Evolutionary conservation across 768 basidiomycete genomes (phyloP).

Genomic region (Tulasnella sp.): DNA sequence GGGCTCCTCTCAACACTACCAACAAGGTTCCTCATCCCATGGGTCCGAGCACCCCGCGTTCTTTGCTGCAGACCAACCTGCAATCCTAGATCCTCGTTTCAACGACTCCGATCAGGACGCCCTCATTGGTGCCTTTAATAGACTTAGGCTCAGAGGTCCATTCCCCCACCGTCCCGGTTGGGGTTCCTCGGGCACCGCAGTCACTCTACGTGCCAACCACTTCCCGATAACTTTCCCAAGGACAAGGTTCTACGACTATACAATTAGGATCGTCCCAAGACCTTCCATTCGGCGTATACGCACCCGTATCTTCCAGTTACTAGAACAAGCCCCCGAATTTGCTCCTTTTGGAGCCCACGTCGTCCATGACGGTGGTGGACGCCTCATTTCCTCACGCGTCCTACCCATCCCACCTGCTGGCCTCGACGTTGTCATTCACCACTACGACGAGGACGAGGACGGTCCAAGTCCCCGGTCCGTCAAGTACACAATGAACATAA

Average conservation of each 20-base stretch:
- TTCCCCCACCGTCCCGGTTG: slow-evolving; percentile 47
- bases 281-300: slow-evolving; percentile 35
- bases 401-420: slow-evolving; percentile 29
- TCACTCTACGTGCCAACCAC: slow-evolving; percentile 50
- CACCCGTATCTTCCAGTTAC: slow-evolving; percentile 41
- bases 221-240: slow-evolving; percentile 40
- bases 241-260: slow-evolving; percentile 43
- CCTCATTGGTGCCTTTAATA: slow-evolving; percentile 33
- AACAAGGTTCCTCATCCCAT: not conserved
- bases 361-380: slow-evolving; percentile 40
- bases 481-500: slow-evolving; percentile 35
- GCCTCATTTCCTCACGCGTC: slow-evolving; percentile 32
- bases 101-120: slow-evolving; percentile 32
- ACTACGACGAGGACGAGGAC: slow-evolving; percentile 37
- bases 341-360: slow-evolving; percentile 29
- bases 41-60: not conserved
- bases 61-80: slow-evolving; percentile 28
- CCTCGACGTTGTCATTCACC: slow-evolving; percentile 28
- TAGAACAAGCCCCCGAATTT: slow-evolving; percentile 34
- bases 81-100: slow-evolving; percentile 39
- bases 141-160: slow-evolving; percentile 21
- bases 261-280: slow-evolving; percentile 19
- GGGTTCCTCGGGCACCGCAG: slow-evolving; percentile 37
- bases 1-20: not conserved
- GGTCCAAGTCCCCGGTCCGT: slow-evolving; percentile 29